phyloP scores from a whole-genome alignment of 805 yeast genomes.

The Saccharomycopsis vini region DNA sequence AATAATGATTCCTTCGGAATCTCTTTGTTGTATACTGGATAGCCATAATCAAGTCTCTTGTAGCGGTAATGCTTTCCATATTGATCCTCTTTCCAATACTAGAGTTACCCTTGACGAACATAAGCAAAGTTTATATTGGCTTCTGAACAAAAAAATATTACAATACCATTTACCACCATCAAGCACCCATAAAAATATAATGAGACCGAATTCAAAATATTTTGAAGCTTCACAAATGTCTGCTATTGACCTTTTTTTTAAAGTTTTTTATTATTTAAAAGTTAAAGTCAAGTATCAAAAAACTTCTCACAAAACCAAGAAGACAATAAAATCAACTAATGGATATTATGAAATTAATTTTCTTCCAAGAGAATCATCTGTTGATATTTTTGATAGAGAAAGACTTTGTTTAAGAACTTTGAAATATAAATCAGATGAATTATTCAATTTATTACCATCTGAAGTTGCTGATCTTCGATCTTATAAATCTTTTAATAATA shows the following conservation, averaged over 20 bases:
- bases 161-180: slow-evolving; percentile 12
- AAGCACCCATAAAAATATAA: not conserved
- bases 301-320: not conserved
- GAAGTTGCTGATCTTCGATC: too few species aligned
- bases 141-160: slow-evolving; percentile 1
- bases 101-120: slow-evolving; percentile 1
- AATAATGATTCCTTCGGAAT: slow-evolving; percentile 12
- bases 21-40: slow-evolving; percentile 7
- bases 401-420: not conserved
- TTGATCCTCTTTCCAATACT: slow-evolving; percentile 7
- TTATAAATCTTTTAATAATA: too few species aligned
- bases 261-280: slow-evolving; percentile 7
- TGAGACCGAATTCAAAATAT: not conserved
- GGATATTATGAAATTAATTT: slow-evolving; percentile 10
- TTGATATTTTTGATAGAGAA: slow-evolving; percentile 7
- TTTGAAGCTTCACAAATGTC: not conserved
- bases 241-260: slow-evolving; percentile 1
- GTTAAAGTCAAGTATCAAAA: not conserved
- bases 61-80: not conserved
- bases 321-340: not conserved
- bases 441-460: too few species aligned
- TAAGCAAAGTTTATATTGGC: not conserved
- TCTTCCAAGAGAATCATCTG: slow-evolving; percentile 12
- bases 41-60: not conserved
- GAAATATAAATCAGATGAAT: not conserved